Evolutionary conservation across 2,329 filamentous ascomycete genomes (phyloP), one percentile per base, ranked within the genome.

Genomic region (Metarhizium robertsii): DNA sequence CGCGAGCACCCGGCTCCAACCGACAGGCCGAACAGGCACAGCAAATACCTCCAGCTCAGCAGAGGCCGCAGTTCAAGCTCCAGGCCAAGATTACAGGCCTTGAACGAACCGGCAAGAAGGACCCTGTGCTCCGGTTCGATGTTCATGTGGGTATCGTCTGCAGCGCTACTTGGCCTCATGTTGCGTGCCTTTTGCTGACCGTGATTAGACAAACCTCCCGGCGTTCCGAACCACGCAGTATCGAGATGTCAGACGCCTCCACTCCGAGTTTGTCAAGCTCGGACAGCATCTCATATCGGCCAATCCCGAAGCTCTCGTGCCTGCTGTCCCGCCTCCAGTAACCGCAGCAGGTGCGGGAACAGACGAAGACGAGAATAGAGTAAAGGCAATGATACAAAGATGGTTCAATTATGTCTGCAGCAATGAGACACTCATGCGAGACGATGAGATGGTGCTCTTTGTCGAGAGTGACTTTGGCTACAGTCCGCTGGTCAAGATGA

Each of bases 401-500:
- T 99, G 94, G 94, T 79, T 99, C 64, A 96, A 95, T 70, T 88
- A 89, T 57, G 87, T 99, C 20, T 95, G 94, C 73, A 83, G 83
- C 65, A 97, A 94, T 63, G 92, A 97, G 40, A 85, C 95, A 1
- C 81, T 99, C 7, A 95, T 96, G 78, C 84, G 88, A 59, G 94
- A 99, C 68, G 92, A 97, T 59, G 94, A 99, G 73, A 92, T 97
- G 84, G 84, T 96, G 5, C 85, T 97, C 58, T 99, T 99, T 65
- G 91, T 99, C n/a, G 94, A 99, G 73, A 96, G 90, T 67, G 94
- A 99, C 70, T 97, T 96, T 70, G 94, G 94, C 45, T 99, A 99
- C 72, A 96, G 91, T 66, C 94, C 94, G 1, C 88, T 97, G 66
- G 86, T 96, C 50, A 87, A 92, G 70, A 90, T 91, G 79, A 96